Evolutionary conservation across 2,329 filamentous ascomycete species (phyloP), one percentile per base, ranked within the genome.

Genomic region (Diaporthe sp.): DNA sequence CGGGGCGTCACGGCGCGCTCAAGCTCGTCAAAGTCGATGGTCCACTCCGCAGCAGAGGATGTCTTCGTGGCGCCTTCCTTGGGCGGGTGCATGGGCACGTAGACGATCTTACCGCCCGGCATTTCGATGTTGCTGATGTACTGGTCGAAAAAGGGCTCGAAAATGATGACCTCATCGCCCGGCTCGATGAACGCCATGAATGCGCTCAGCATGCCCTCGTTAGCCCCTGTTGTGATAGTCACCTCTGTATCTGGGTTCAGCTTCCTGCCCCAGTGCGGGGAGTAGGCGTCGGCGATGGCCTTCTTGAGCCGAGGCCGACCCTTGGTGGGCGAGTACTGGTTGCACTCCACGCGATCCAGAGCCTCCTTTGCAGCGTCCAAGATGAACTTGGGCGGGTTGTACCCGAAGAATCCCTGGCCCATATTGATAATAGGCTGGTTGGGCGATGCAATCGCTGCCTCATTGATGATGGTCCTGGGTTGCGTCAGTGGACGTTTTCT

Each of bases 111-210:
- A 79, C 97, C 97, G 71, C 97, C 97, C 0, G 97, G 93, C 96
- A 99, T 98, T 85, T 98, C 94, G 78, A 99, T 98, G 85, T 99
- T 99, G 88, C 93, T 95, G 79, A 99, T 98, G 84, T 98, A 98
- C 92, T 99, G 97, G 85, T 99, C 97, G 83, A 98, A 99, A 86
- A 98, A 99, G 15, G 97, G 97, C 87, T 99, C 97, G 83, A 99
- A 98, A 74, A 99, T 91, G 79, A 99, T 98, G 79, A 98, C 97
- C 85, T 99, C 97, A 82, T 99, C 97, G 17, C 95, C 97, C 1
- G 91, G 90, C 85, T 99, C 97, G 75, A 99, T 92, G 80, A 99
- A 99, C 3, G 91, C 97, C 97, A 99, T 98, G 82, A 99, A 98
- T 0, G 96, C 97, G 82, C 94, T 96, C 78, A 99, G 88, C 95